Base-by-base conservation (phyloP, 768 basidiomycete species). In the Suillus subluteus region DNA sequence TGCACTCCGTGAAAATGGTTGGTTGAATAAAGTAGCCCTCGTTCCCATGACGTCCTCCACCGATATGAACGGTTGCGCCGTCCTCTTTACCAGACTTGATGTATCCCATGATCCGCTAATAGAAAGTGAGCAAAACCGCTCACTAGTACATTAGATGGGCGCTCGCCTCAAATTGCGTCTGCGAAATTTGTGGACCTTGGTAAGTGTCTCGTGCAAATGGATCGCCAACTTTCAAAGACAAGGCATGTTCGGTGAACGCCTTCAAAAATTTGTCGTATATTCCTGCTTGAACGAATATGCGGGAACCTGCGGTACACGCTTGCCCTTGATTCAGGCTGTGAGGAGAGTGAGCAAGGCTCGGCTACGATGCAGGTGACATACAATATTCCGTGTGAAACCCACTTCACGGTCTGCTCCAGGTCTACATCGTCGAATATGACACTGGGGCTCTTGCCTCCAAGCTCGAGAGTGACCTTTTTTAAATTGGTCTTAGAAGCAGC, bases 381-480 rank as follows among this genome's bases (percentile, higher is more conserved):
- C 86, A 82, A 90, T 69, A 89, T 82, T 26, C 88, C 88, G 71
- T 85, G 81, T 0, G 83, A 79, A 0, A 86, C 76, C 87, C 87
- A 91, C 55, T 82, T 78, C 40, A 88, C 81, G 9, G 87, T 85
- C 67, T 85, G 78, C 21, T 89, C 85, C 38, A 89, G 70, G 72
- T 90, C 82, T 16, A 86, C 86, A 66, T 87, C 85, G 62, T 89
- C 81, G 72, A 88, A 90, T 65, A 91, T 80, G 71, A 91, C 81
- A 66, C 79, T 83, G 40, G 86, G 86, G 55, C 78, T 83, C 77
- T 90, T 89, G n/a, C 89, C 89, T n/a, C 90, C 91, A 40, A 92
- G 82, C 77, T 91, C 90, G 67, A 91, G 86, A 12, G 88, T 87
- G 52, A 89, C 86, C 50, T 83, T 82, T 79, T 92, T 92, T 66